phyloP scores from a whole-genome alignment of 352 stramenopile species.

The Phytophthora niederhauseri region DNA sequence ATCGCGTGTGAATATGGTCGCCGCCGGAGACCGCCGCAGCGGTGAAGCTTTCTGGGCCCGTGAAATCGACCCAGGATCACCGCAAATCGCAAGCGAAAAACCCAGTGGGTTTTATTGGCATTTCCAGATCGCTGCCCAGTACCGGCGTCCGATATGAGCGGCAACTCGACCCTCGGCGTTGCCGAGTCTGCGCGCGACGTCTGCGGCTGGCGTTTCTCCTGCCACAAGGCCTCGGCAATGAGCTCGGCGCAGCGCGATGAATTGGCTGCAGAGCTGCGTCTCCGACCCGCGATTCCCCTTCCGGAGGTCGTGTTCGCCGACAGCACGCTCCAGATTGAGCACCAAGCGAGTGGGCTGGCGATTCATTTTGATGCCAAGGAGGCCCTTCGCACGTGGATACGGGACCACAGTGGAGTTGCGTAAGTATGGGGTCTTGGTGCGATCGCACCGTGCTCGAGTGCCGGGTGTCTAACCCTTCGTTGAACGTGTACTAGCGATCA shows the following conservation, averaged over 20 bases:
- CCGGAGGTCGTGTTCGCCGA: conserved; percentile 66
- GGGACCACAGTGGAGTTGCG: conserved; percentile 19
- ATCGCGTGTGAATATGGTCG: neutral
- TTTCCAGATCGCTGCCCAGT: neutral
- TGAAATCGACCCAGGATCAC: neutral
- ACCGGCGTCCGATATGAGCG: conserved; percentile 1
- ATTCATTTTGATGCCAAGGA: conserved; percentile 50
- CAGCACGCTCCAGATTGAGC: conserved; percentile 41
- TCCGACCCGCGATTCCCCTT: conserved; percentile 45
- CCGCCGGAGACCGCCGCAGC: neutral
- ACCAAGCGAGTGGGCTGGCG: conserved; percentile 29
- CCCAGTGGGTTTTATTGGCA: conserved; percentile 7
- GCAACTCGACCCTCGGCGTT: neutral
- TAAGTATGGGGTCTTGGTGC: conserved; percentile 12
- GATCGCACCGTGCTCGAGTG: neutral
- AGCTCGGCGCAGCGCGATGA: conserved; percentile 41
- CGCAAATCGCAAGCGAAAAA: conserved; percentile 24
- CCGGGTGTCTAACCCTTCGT: neutral
- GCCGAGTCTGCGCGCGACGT: conserved; percentile 34
- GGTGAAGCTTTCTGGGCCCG: neutral
- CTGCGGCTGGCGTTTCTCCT: conserved; percentile 52
- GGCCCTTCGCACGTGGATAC: conserved; percentile 53
- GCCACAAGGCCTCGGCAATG: conserved; percentile 45
- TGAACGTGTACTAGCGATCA: conserved; percentile 9
- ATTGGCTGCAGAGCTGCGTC: conserved; percentile 35